Evolutionary conservation across 768 basidiomycete species (phyloP), one percentile per base, ranked within the genome.

Genomic region (Pulveroboletus frians): DNA sequence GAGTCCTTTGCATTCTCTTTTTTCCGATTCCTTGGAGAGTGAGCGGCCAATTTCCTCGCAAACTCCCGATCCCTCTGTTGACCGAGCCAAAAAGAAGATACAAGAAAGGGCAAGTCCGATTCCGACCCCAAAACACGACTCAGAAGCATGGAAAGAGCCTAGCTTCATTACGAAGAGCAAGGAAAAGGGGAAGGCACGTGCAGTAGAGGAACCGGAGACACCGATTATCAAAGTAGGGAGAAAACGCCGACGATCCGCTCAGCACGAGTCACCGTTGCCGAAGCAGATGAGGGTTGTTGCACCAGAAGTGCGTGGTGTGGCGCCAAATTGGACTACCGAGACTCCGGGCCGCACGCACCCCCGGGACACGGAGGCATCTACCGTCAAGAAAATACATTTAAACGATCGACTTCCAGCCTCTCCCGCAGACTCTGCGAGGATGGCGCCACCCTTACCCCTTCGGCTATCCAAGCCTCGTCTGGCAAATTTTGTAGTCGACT

Each of bases 141-240:
- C 62, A 5, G 54, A 51, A 18, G 52, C 66, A 42, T 69, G 68
- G 68, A 64, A 61, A 42, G 47, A 57, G 18, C 68, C 68, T 10
- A 69, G 66, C 40, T 69, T 69, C 47, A 57, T 69, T 43, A 5
- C 50, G 20, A 64, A 42, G 38, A 40, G 32, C 36, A 62, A 57
- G 36, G 51, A 43, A 8, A 62, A 65, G 23, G 58, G 46, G 1
- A 62, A 63, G 41, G 49, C 50, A 5, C 53, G 18, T 3, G 48
- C 45, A 13, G 36, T 49, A 18, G 37, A 52, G 18, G 55, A 46
- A n/a, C 45, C 10, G 26, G 51, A 45, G 14, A 36, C 20, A 5
- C 36, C 48, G 11, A 46, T 32, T 21, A 21, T 7, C 4, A 46
- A 39, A 17, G n/a, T 5, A n/a, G 38, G 45, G 26, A 49, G 42